These are phyloP conservation scores for Starmerella stellata DNA, from an alignment of 805 yeast genomes.

Conservation along the genomic window DNA sequence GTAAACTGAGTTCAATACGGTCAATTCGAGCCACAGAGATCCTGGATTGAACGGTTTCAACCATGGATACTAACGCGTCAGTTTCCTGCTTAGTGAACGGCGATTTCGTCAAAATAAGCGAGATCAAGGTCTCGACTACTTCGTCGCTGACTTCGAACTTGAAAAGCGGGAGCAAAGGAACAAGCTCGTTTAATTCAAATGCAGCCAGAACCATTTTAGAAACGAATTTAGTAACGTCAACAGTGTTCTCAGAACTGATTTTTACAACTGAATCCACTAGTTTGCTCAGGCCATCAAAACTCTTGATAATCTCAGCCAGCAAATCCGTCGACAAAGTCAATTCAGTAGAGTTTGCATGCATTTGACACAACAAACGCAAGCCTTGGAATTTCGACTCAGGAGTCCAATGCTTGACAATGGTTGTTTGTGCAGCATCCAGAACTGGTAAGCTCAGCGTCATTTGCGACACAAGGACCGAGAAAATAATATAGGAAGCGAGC, in stretches of 20 bases:
- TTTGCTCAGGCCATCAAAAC: not conserved
- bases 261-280: not conserved
- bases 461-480: constrained; percentile 61
- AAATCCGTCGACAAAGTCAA: too few species aligned
- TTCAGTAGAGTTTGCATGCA: constrained; percentile 7
- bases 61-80: constrained; percentile 6
- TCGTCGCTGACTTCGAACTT: constrained; percentile 2
- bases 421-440: constrained; percentile 41
- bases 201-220: not conserved
- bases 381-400: constrained; percentile 20
- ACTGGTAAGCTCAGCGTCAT: constrained; percentile 41
- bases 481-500: constrained; percentile 64
- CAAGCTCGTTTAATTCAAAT: not conserved
- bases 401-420: constrained; percentile 34
- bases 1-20: constrained; percentile 44
- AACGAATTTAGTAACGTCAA: not conserved
- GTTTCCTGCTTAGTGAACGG: constrained; percentile 10
- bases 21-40: constrained; percentile 21
- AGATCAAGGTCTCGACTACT: not conserved
- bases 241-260: not conserved
- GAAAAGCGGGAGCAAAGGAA: constrained; percentile 17
- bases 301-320: too few species aligned
- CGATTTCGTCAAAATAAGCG: not conserved
- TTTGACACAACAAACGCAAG: constrained; percentile 22
- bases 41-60: constrained; percentile 6